Conservation (phyloP, 345 rosid species). For the Eucalyptus pauciflora region DNA sequence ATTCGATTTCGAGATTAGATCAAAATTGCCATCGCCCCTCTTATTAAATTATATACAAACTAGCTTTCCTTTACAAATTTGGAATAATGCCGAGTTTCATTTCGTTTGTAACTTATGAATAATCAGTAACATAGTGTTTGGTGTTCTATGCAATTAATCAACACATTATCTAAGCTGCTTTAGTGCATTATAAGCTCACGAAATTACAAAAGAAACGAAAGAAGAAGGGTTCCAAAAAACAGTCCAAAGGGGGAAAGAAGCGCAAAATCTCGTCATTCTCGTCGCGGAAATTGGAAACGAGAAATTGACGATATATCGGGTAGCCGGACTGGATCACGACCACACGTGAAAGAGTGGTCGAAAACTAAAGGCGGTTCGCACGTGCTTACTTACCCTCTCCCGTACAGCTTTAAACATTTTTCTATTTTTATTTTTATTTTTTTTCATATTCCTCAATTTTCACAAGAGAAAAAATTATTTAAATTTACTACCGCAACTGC, state of each 20-base stretch:
- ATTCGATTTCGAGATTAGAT: rapidly evolving
- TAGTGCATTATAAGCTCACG: not conserved
- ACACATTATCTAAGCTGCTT: not conserved
- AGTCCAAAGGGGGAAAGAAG: not conserved
- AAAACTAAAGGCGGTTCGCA: not conserved
- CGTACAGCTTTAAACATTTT: not conserved
- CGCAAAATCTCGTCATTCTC: not conserved
- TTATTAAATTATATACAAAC: not conserved
- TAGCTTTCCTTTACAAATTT: not conserved
- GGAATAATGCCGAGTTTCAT: not conserved
- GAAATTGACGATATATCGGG: not conserved
- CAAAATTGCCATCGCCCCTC: rapidly evolving
- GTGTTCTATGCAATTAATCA: not conserved
- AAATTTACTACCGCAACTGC: not conserved
- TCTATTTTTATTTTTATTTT: not conserved
- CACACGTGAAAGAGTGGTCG: not conserved
- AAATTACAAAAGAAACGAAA: not conserved
- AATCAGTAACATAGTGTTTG: not conserved
- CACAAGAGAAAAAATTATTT: not conserved
- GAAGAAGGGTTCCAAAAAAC: not conserved
- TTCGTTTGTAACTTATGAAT: not conserved
- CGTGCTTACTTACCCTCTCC: not conserved
- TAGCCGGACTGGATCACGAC: not conserved
- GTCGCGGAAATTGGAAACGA: not conserved
- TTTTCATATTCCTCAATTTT: not conserved